These are phyloP conservation scores for Nicotiana knightiana DNA, from an alignment of 257 asterid species.

Conservation along the genomic window DNA sequence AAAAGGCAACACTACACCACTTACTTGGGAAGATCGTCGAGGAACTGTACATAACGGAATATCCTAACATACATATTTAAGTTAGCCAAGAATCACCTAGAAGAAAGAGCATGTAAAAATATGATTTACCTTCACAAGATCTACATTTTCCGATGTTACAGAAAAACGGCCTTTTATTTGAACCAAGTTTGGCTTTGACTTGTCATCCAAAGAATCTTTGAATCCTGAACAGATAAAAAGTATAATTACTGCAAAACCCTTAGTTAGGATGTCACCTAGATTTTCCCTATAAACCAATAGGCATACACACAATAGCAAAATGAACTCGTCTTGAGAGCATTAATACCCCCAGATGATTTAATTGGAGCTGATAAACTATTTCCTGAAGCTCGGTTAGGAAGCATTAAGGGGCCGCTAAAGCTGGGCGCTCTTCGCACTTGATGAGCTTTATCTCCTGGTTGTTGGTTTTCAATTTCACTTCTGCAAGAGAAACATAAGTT, in stretches of 20 bases:
- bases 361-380: conserved; percentile 99
- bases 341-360: conserved; percentile 87
- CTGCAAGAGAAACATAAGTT: conserved; percentile 34
- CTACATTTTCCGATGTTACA: conserved; percentile 96
- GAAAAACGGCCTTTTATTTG: conserved; percentile 99
- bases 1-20: conserved; percentile 23
- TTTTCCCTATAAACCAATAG: not conserved
- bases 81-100: conserved; percentile 35
- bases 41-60: conserved; percentile 67
- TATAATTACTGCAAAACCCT: conserved; percentile 4
- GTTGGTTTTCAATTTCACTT: conserved; percentile 59
- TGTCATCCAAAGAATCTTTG: conserved; percentile 82
- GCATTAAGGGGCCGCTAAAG: conserved; percentile 92
- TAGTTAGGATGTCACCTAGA: not conserved
- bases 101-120: conserved; percentile 14
- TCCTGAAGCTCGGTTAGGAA: conserved; percentile 95
- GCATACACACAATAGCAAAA: conserved; percentile 5
- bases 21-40: conserved; percentile 72
- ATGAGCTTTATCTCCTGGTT: conserved; percentile 49
- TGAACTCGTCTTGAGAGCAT: conserved; percentile 12
- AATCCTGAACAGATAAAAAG: conserved; percentile 39
- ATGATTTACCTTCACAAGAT: conserved; percentile 79
- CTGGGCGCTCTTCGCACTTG: conserved; percentile 78
- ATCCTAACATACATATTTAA: conserved; percentile 55
- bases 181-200: conserved; percentile 77